Conservation (phyloP, 345 rosid species). For the Bruguiera sexangula region DNA sequence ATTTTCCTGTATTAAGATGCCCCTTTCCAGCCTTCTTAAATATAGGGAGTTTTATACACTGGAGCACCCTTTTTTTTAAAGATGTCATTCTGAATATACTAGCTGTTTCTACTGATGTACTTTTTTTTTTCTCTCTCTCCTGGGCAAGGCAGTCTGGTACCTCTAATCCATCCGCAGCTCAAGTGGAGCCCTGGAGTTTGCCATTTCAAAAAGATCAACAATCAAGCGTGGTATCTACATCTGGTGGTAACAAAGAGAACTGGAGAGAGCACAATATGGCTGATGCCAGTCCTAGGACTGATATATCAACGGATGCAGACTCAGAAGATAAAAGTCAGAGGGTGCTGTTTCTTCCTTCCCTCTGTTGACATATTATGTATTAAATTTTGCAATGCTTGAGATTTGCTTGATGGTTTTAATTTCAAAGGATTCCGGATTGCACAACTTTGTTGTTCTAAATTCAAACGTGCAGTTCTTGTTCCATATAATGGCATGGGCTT, state of each 20-base stretch:
- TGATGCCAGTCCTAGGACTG: conserved; percentile 90
- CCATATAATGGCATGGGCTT: neutral
- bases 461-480: conserved; percentile 4
- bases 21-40: no score
- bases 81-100: neutral
- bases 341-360: conserved; percentile 41
- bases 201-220: conserved; percentile 36
- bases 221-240: conserved; percentile 29
- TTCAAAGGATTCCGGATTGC: conserved; percentile 8
- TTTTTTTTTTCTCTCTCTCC: neutral
- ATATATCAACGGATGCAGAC: conserved; percentile 84
- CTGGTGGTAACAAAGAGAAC: conserved; percentile 42
- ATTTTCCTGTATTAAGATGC: neutral
- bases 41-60: no score
- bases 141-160: conserved; percentile 22
- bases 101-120: conserved; percentile 7
- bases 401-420: neutral
- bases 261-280: conserved; percentile 65
- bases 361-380: neutral
- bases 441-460: neutral
- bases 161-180: conserved; percentile 20
- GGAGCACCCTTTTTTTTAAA: no score
- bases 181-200: conserved; percentile 31
- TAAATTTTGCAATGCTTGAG: neutral
- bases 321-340: conserved; percentile 80